These are phyloP conservation scores for Melampsora americana DNA, from an alignment of 1,284 basidiomycete species.

Conservation along the genomic window DNA sequence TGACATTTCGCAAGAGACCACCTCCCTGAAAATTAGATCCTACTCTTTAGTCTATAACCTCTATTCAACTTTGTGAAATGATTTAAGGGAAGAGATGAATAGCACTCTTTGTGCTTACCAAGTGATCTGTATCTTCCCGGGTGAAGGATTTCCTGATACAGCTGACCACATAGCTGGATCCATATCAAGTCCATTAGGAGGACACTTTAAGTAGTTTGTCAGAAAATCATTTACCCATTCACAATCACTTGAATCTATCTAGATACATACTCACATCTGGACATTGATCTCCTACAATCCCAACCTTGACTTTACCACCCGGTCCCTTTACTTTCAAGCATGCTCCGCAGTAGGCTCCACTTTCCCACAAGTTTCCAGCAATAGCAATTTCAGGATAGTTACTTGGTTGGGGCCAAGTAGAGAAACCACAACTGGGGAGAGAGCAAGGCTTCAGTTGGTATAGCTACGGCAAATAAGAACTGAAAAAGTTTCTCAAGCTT, in stretches of 20 bases:
- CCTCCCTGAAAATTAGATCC: background rate
- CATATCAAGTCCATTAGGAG: background rate
- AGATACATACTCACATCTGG: slow-evolving; percentile 1
- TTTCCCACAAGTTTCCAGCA: background rate
- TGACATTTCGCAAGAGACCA: background rate
- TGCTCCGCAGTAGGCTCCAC: background rate
- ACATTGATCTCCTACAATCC: background rate
- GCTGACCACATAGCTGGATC: background rate
- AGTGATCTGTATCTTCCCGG: background rate
- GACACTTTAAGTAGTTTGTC: background rate
- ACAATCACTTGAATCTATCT: background rate
- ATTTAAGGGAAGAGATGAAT: too few relatives aligned
- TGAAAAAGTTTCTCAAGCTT: background rate
- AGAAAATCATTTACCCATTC: background rate
- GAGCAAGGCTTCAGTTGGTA: background rate
- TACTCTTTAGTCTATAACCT: background rate
- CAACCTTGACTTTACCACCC: background rate
- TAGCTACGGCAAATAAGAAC: background rate
- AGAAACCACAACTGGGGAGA: background rate
- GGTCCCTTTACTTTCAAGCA: slow-evolving; percentile 1
- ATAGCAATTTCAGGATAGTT: background rate
- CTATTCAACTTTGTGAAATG: too few relatives aligned
- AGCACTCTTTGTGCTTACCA: background rate
- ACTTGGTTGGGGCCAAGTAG: slow-evolving; percentile 1
- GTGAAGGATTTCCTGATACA: background rate